Base-by-base conservation (phyloP, 2,329 filamentous ascomycete genomes). In the Ophiostoma pallidulum region DNA sequence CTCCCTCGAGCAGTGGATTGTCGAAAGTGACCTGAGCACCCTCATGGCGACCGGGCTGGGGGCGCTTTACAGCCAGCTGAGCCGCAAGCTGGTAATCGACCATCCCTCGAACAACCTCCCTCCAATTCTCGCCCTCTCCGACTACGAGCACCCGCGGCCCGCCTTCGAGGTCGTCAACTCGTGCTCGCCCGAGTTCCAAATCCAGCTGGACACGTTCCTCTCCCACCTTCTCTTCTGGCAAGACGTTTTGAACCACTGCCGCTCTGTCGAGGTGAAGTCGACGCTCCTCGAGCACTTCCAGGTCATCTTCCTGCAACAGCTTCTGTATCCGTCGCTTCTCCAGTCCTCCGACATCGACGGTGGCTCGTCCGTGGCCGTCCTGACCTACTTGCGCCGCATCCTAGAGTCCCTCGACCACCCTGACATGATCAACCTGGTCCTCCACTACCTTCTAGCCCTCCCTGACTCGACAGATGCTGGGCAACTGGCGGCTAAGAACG, bases 151-250 rank as follows among this genome's bases (percentile, higher is more conserved):
- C 57, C 82, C 82, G 29, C 70, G 74, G n/a, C 73, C 80, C 1
- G 79, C 80, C 55, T 74, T 80, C 57, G 78, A 87, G 59, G 77
- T 90, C 54, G 78, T 88, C 58, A 81, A 79, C 65, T 82, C 87
- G 41, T 82, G 84, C 61, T 81, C 83, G 3, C 70, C 76, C 1
- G 80, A 88, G 50, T 89, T 94, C 53, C 84, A 87, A 58, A 77
- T 80, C n/a, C 87, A 96, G 58, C 78, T 97, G 59, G 82, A 91
- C 47, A 94, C 90, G 0, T 98, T 98, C 59, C 73, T 98, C 36
- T 95, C 92, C 1, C 94, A 97, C 61, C 74, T 98, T 41, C 72
- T 94, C 6, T 98, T 98, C 61, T 98, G 92, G 92, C 92, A 98
- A 66, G 92, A 98, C 63, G 90, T 96, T 29, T 71, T 98, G 51